Evolutionary conservation across 2,329 filamentous ascomycete species (phyloP), one percentile per base, ranked within the genome.

Genomic region (Hirsutella minnesotensis): DNA sequence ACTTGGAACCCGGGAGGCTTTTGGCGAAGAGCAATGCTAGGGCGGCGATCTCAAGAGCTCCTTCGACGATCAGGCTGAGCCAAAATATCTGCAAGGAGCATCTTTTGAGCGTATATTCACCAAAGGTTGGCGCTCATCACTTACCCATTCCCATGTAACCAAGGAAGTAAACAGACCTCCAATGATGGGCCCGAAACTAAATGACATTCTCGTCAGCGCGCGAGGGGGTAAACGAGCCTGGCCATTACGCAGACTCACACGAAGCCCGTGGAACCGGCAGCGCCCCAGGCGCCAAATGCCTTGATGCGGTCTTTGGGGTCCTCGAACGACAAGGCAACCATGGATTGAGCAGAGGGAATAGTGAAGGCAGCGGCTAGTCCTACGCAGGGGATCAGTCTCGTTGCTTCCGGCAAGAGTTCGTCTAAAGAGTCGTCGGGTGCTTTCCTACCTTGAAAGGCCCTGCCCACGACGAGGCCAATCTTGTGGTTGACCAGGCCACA

Each of bases 281-380:
- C 45, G n/a, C 43, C 45, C 45, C 45, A 47, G 5, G 41, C 36
- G 5, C 36, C 43, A 13, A 45, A 45, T n/a, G 45, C 45, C 33
- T 45, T 44, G 38, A 45, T 27, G 16, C 45, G 45, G 22, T 27
- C 20, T 18, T 39, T 27, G 4, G 45, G 27, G 21, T 45, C 43
- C 18, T 45, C 35, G 18, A 47, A 47, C 1, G 40, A 47, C 31
- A 47, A 16, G 36, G 45, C 30, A 19, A 47, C 45, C 22, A 45
- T 36, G 2, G 45, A 42, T 30, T 47, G 45, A 9, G 45, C 45
- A 5, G 43, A 30, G 3, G 45, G 45, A n/a, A 47, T 47, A 9
- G 45, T 45, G 4, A 43, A 45, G n/a, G 43, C 45, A 18, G 45
- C 43, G 15, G 39, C 45, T 19, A 45, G 35, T n/a, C 44, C 43